These are phyloP conservation scores for Wickerhamomyces silvicola DNA, from an alignment of 805 yeast species.

Conservation along the genomic window DNA sequence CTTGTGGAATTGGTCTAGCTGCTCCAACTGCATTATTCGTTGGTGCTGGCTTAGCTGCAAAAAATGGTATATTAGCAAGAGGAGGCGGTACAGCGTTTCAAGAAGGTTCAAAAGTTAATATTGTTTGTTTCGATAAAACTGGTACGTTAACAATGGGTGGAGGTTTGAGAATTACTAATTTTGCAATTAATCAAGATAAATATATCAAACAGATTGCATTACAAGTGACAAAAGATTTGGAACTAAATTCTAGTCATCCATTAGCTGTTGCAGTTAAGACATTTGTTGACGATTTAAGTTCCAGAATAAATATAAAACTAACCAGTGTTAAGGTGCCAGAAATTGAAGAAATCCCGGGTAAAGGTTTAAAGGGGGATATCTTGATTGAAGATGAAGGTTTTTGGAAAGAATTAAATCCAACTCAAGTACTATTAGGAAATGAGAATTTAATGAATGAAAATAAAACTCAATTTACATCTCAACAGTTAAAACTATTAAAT, in stretches of 20 bases:
- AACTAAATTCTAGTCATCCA: conserved; percentile 62
- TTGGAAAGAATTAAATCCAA: conserved; percentile 31
- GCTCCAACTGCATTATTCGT: conserved; percentile 82
- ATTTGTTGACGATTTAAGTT: conserved; percentile 25
- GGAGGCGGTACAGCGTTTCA: conserved; percentile 84
- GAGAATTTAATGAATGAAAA: conserved; percentile 50
- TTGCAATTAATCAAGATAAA: conserved; percentile 22
- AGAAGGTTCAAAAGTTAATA: conserved; percentile 58
- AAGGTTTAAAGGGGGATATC: conserved; percentile 47
- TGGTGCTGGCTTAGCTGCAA: conserved; percentile 75
- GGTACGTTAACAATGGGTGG: conserved; percentile 70
- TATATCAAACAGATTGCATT: conserved; percentile 15
- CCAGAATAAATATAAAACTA: conserved; percentile 11
- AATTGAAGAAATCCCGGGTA: conserved; percentile 52
- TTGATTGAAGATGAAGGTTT: conserved; percentile 12
- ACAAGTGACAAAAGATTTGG: conserved; percentile 53
- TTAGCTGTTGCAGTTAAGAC: conserved; percentile 51
- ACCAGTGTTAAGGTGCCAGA: conserved; percentile 35
- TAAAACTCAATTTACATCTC: conserved; percentile 30
- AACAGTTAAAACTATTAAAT: conserved; percentile 29
- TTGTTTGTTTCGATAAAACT: conserved; percentile 72
- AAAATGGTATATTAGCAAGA: conserved; percentile 64
- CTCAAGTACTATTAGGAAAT: conserved; percentile 48
- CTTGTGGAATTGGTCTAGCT: conserved; percentile 80
- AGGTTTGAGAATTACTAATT: conserved; percentile 49